Evolutionary conservation across 202 grass and related monocot species (phyloP), one percentile per base, ranked within the genome.

Genomic region (Zizania palustris): DNA sequence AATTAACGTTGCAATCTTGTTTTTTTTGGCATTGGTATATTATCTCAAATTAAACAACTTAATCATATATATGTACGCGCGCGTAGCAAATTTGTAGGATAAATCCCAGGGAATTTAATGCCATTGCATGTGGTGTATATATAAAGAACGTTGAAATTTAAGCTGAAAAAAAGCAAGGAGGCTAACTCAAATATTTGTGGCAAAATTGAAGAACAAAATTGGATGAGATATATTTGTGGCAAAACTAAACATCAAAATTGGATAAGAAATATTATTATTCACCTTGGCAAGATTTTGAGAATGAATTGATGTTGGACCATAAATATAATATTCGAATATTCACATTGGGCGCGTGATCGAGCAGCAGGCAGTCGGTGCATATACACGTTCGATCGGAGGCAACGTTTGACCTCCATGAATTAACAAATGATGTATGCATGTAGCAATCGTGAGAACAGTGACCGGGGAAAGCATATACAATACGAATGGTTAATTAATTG

Each of bases 401-500:
- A 80, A 50, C 19, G 20, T 67, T 72, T 68, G 75, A 85, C 62
- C 69, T 13, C 63, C 36, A 61, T 3, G 1, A 45, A 80, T 68
- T 75, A 75, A 75, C 21, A 80, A 80, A 59, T 85, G 45, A 55
- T 53, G 16, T n/a, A n/a, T n/a, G n/a, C n/a, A n/a, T n/a, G n/a
- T 33, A 19, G 50, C 13, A 28, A 28, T 28, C 28, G 34, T 38
- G 37, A 46, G 12, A 38, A 18, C 35, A n/a, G 12, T 60, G 63
- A 11, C 43, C 19, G 20, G 57, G 56, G 6, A 60, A 16, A 20
- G 51, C 51, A 55, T 60, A 19, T 14, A 60, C 42, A 79, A 59
- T 4, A 11, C 68, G 21, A 4, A 11, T 74, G 21, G 69, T 59
- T 67, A 60, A 67, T 59, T 67, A 60, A 67, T 85, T 3, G 66